phyloP scores from a whole-genome alignment of 169 alveolate species.

The Eimeria sp. region DNA sequence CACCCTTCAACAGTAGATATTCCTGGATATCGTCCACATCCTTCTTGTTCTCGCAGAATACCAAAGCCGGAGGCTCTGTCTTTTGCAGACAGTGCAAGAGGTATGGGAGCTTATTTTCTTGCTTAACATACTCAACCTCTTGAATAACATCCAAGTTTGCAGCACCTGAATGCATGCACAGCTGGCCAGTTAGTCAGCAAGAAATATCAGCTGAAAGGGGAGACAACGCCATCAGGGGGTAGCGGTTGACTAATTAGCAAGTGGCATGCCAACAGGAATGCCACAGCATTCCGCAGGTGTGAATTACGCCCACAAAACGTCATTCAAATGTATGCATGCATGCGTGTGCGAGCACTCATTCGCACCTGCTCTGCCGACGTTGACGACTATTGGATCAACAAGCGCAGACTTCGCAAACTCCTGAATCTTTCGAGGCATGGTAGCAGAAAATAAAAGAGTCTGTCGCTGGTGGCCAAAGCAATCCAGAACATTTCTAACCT shows the following conservation, averaged over 20 bases:
- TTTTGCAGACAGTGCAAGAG: conserved; percentile 95
- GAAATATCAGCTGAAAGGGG: neutral
- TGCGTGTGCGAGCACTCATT: neutral
- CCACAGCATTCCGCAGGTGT: neutral
- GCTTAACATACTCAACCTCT: conserved; percentile 96
- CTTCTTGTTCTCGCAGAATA: conserved; percentile 97
- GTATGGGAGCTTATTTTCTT: conserved; percentile 94
- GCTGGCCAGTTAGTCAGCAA: neutral
- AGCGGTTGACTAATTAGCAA: neutral
- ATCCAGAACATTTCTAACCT: conserved; percentile 95
- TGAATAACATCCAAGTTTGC: conserved; percentile 96
- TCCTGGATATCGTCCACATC: conserved; percentile 98
- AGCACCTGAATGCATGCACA: conserved; percentile 86
- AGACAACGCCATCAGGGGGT: neutral
- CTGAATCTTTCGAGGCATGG: conserved; percentile 98
- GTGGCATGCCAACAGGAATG: neutral
- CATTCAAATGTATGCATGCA: neutral
- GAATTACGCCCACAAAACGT: neutral
- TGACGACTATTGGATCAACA: conserved; percentile 96
- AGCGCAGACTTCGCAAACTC: conserved; percentile 97
- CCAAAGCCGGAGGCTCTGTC: conserved; percentile 98
- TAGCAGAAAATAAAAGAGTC: conserved; percentile 98
- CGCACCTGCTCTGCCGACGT: conserved; percentile 96
- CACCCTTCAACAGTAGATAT: conserved; percentile 93
- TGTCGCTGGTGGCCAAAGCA: conserved; percentile 95